Base-by-base conservation (phyloP, 257 asterid species). In the Nemophila menziesii region DNA sequence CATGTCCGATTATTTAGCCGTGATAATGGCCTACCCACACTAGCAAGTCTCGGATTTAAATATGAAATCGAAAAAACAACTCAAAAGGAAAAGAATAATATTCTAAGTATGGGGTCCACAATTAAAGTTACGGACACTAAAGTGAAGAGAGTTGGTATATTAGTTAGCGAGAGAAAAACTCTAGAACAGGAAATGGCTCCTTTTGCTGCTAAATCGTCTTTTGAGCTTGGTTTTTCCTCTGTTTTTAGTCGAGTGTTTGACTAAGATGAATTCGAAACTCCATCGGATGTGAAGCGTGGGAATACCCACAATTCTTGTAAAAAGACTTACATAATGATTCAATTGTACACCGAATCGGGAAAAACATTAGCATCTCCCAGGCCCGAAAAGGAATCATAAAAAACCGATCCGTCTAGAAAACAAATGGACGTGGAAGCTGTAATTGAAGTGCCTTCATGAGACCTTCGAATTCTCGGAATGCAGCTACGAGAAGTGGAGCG, bases 381-480 rank as follows among this genome's bases (percentile, higher is more conserved):
- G 85, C 33, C 79, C 85, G 76, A 62, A 64, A 62, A 56, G 45
- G 75, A 54, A 33, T 20, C 44, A 53, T 23, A 42, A 54, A 42
- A 54, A 46, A 51, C 29, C 9, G 44, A 21, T 16, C 70, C 60
- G 46, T 51, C 57, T 38, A 60, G 74, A 57, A 64, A 60, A 16
- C 75, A 46, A 33, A 49, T 58, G 38, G 78, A 68, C 42, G 58
- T 90, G 7, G 79, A 81, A 63, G 99, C 99, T 39, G 86, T 90
- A 39, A 64, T 90, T 33, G 87, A 85, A 16, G 99, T 93, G n/a
- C 99, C 99, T 9, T 90, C 99, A 1, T 68, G 99, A 63, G 99
- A 90, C 70, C 96, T 85, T 1, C n/a, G n/a, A n/a, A n/a, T n/a
- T n/a, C n/a, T n/a, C n/a, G 99, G 83, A 33, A 90, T 90, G 99